Percentiles rank a stretch among this genome's conserved stretches.
These are phyloP conservation scores for Ambrosia trifida DNA, from an alignment of 129 eudicot species.

Conservation along the genomic window DNA sequence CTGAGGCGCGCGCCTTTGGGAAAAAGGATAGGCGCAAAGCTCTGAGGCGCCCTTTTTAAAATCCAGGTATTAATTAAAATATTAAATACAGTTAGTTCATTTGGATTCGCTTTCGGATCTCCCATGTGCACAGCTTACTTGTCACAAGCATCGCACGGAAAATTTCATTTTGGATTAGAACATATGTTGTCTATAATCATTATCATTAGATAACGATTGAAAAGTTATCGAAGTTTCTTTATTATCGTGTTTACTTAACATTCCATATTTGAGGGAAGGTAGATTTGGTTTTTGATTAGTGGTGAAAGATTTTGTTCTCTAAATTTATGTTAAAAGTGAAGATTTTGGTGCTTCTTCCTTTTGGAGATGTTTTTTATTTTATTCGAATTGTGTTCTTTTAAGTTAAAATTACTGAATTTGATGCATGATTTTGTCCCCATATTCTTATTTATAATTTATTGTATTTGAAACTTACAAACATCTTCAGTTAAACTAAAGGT, in stretches of 20 bases:
- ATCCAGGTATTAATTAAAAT: background rate
- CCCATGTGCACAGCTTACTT: slow-evolving; percentile 3
- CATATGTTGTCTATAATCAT: slow-evolving; percentile 1
- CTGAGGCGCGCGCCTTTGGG: too few species aligned
- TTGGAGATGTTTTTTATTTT: background rate
- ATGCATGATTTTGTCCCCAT: slow-evolving; percentile 6
- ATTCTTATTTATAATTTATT: slow-evolving; percentile 15
- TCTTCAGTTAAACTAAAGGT: slow-evolving; percentile 3
- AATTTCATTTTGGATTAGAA: background rate
- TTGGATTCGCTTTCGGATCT: slow-evolving; percentile 2
- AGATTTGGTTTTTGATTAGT: slow-evolving; percentile 17
- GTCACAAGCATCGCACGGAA: background rate
- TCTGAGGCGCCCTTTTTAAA: too few species aligned
- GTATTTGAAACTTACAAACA: slow-evolving; percentile 9
- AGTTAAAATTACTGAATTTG: background rate
- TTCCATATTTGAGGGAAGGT: slow-evolving; percentile 3
- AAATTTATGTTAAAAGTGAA: slow-evolving; percentile 20
- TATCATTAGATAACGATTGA: background rate
- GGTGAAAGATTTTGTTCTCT: slow-evolving; percentile 18
- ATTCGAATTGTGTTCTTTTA: background rate
- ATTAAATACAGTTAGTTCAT: too few species aligned
- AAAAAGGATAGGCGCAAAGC: too few species aligned
- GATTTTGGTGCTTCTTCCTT: background rate
- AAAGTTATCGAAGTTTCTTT: slow-evolving; percentile 7
- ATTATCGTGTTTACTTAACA: slow-evolving; percentile 4